Evolutionary conservation across 345 rosid species (phyloP).

Genomic region (Eucalyptus sideroxylon): DNA sequence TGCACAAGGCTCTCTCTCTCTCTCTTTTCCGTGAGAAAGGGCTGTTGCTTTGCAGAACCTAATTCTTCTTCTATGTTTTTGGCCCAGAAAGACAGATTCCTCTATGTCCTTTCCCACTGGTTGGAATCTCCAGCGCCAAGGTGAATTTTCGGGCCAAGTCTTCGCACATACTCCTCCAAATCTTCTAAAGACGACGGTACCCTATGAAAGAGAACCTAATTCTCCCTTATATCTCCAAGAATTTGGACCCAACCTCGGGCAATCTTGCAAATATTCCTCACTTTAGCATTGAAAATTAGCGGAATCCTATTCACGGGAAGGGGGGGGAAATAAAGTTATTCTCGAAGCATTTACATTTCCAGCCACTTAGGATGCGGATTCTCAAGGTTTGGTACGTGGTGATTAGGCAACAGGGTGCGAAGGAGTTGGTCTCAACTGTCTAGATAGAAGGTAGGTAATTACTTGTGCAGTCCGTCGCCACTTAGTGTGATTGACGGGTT

Average conservation of each 20-base stretch:
- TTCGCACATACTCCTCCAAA: not conserved
- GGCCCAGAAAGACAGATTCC: not conserved
- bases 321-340: not conserved
- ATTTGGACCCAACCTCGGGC: not conserved
- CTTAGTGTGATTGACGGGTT: not conserved
- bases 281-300: not conserved
- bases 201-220: slow-evolving; percentile 19
- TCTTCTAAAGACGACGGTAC: not conserved
- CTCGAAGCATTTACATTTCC: not conserved
- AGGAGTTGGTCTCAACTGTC: not conserved
- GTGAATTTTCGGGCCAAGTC: not conserved
- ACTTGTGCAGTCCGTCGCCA: not conserved
- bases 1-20: not conserved
- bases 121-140: not conserved
- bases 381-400: not conserved
- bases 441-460: not conserved
- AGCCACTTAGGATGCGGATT: not conserved
- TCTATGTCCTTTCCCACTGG: not conserved
- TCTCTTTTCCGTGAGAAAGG: not conserved
- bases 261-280: slow-evolving; percentile 1
- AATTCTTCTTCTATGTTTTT: not conserved
- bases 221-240: not conserved
- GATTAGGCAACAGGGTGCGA: not conserved
- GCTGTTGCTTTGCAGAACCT: not conserved
- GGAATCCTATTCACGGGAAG: not conserved